A percentile compares a stretch with the other conserved stretches of the same genome.
Evolutionary conservation across 2,329 filamentous ascomycete genomes (phyloP).

Genomic region (Sporothrix curviconia): DNA sequence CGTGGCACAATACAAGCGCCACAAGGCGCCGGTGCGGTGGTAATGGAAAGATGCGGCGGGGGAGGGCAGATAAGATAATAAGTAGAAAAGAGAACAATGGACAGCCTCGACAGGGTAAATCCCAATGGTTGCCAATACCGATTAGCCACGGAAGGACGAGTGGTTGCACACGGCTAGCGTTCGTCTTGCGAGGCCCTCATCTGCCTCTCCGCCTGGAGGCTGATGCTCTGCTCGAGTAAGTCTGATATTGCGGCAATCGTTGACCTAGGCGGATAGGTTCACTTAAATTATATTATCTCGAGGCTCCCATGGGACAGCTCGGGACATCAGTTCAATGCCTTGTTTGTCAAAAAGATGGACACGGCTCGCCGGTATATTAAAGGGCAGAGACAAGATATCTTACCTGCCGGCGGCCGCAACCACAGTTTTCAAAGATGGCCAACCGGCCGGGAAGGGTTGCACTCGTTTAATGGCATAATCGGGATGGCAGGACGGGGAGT

Average conservation of each 20-base stretch:
- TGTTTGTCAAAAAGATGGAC: not conserved
- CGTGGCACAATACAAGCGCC: no score
- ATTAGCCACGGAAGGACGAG: not conserved
- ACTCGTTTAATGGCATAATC: no score
- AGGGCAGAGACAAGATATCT: not conserved
- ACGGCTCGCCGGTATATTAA: not conserved
- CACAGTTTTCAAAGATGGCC: not conserved
- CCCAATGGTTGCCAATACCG: not conserved
- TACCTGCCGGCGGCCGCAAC: not conserved
- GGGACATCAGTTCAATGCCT: no score
- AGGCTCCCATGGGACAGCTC: no score
- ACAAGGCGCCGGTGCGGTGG: not conserved
- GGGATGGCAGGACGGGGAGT: not conserved
- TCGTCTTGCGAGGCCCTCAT: no score
- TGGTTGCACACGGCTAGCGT: not conserved
- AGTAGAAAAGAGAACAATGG: not conserved
- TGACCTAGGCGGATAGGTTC: no score
- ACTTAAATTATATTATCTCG: no score
- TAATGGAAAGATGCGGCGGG: not conserved
- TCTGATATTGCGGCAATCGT: no score
- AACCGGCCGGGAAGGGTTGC: not conserved
- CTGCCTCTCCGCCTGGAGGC: no score
- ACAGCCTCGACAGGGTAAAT: not conserved
- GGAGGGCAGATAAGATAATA: not conserved
- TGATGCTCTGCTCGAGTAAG: not conserved